These are phyloP conservation scores for Schizothecium vesticola DNA, from an alignment of 495 filamentous ascomycete genomes.

Conservation along the genomic window DNA sequence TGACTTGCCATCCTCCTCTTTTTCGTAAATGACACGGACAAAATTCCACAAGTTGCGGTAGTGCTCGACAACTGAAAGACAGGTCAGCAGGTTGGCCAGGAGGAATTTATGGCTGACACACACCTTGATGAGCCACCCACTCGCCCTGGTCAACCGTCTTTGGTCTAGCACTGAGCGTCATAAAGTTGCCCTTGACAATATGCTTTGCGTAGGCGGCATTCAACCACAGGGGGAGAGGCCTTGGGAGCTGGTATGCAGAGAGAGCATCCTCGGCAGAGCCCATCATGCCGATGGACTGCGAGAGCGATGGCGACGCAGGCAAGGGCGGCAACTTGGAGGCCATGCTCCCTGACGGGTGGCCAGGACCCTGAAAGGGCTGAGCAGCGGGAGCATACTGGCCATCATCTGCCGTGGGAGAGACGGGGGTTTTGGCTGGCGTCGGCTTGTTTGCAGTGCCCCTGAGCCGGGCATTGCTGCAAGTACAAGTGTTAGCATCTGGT, in stretches of 20 bases:
- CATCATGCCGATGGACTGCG: constrained; percentile 30
- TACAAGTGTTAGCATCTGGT: constrained; percentile 16
- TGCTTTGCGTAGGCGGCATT: constrained; percentile 73
- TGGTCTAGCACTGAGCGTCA: constrained; percentile 85
- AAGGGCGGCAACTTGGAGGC: constrained; percentile 50
- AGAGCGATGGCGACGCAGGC: constrained; percentile 37
- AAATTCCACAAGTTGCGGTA: constrained; percentile 81
- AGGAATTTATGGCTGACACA: constrained; percentile 3
- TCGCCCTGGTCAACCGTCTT: constrained; percentile 86
- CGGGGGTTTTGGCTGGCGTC: constrained; percentile 35
- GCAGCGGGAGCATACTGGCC: constrained; percentile 30
- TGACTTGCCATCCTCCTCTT: constrained; percentile 63
- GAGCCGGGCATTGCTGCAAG: constrained; percentile 42
- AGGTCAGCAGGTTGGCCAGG: not conserved
- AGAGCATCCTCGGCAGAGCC: constrained; percentile 41
- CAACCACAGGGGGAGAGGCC: constrained; percentile 34
- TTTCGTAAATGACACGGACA: constrained; percentile 73
- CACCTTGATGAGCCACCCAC: constrained; percentile 93
- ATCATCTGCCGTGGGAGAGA: constrained; percentile 31
- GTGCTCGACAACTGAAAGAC: constrained; percentile 72
- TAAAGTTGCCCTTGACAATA: constrained; percentile 93
- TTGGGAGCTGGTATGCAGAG: constrained; percentile 47
- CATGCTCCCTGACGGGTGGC: constrained; percentile 46
- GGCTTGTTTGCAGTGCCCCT: constrained; percentile 41
- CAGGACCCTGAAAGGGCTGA: constrained; percentile 39